Base-by-base conservation (phyloP, 2,329 filamentous ascomycete genomes). In the Fusarium sp. region DNA sequence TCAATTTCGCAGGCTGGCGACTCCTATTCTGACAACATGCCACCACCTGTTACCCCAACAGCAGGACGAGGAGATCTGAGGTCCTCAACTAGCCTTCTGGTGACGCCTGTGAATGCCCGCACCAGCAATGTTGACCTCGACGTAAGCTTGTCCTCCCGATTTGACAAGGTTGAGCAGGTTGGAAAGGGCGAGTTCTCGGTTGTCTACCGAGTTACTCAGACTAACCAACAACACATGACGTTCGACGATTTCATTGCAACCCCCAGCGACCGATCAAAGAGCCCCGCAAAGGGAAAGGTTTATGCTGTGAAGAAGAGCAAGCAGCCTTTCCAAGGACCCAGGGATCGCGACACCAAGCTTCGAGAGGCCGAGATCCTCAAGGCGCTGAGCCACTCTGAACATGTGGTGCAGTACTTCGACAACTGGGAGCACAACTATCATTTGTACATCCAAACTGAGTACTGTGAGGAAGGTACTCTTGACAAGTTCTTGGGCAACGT, bases 381-480 rank as follows among this genome's bases (percentile, higher is more conserved):
- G 75, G 86, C 89, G n/a, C 83, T 99, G 43, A 88, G 88, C 54
- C 89, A 92, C 61, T 90, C 91, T 58, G 93, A 97, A 75, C 94
- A 99, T 79, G 88, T 98, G 55, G 85, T 99, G 55, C 89, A 92
- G 68, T 92, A 95, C 72, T 85, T 94, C 57, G 90, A 97, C 74
- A 91, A 90, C 77, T 99, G 96, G 96, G 95, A 98, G 80, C 87
- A 92, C 64, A 89, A 93, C 72, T 88, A 88, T 59, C 90, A 95
- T 76, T 87, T 99, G 12, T 99, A 98, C 82, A 98, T 99, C 65
- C 95, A 98, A 82, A 98, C 95, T 0, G 96, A 99, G 77, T 98
- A 91, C 78, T 99, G 96, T 76, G 94, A 98, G 78, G 93, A 97
- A 78, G 96, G 96, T 18, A 97, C 93, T 65, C 83, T 99, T 45